phyloP scores from a whole-genome alignment of 2,329 filamentous ascomycete genomes.

The Cercospora zeina region DNA sequence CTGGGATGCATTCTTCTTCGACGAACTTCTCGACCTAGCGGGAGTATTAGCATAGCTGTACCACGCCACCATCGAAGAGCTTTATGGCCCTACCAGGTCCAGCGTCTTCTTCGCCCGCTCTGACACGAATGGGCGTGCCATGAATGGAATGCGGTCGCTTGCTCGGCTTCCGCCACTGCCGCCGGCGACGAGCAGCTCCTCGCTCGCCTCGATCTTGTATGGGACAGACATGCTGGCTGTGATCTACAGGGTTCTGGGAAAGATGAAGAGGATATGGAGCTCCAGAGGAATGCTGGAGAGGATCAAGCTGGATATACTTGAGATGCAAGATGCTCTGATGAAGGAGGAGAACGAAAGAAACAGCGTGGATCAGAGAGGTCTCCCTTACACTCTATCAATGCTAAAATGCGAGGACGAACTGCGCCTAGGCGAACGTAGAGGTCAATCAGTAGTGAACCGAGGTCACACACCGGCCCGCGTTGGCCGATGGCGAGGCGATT shows the following conservation, averaged over 20 bases:
- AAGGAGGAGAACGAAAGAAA: slow-evolving; percentile 9
- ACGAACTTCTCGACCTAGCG: slow-evolving; percentile 79
- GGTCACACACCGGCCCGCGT: not conserved
- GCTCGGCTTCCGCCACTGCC: slow-evolving; percentile 44
- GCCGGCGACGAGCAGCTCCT: slow-evolving; percentile 35
- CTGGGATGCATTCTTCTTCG: slow-evolving; percentile 78
- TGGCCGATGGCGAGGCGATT: not conserved
- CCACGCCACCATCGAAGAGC: not conserved
- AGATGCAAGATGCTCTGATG: slow-evolving; percentile 6
- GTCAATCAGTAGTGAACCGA: slow-evolving; percentile 1
- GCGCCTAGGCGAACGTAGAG: not conserved
- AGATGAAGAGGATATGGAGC: not conserved
- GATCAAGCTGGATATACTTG: not conserved
- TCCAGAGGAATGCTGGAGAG: not conserved
- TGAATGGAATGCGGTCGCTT: slow-evolving; percentile 58
- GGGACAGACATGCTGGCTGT: slow-evolving; percentile 39
- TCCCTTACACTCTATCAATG: slow-evolving; percentile 10
- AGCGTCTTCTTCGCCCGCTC: slow-evolving; percentile 80
- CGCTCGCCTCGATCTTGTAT: slow-evolving; percentile 41
- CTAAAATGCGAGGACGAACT: not conserved
- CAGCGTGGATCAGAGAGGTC: not conserved
- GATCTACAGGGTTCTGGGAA: not conserved
- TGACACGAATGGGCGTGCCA: slow-evolving; percentile 68
- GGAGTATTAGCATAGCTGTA: not conserved
- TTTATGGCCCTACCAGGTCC: slow-evolving; percentile 59